Conservation (phyloP, 257 asterid genomes). For the Salvia miltiorrhiza region DNA sequence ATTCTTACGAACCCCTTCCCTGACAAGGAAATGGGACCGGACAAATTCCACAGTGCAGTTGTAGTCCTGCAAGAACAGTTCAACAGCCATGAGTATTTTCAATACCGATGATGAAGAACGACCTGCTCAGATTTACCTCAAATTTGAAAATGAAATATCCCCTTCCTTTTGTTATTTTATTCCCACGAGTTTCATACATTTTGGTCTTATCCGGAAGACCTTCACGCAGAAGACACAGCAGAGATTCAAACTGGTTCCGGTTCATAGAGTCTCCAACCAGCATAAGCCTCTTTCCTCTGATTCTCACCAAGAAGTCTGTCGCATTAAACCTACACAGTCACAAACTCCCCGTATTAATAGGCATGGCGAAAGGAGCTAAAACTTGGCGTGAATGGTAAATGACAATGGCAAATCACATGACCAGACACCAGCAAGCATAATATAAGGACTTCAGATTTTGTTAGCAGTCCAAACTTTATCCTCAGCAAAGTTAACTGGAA, state of each 20-base stretch:
- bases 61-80: constrained; percentile 61
- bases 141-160: constrained; percentile 85
- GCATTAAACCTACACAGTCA: constrained; percentile 66
- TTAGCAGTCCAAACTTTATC: too few species aligned
- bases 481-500: too few species aligned
- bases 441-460: neutral
- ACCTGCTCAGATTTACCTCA: constrained; percentile 45
- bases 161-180: constrained; percentile 89
- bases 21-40: constrained; percentile 91
- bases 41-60: constrained; percentile 78
- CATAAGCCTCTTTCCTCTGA: constrained; percentile 85
- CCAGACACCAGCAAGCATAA: neutral
- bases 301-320: constrained; percentile 79
- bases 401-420: neutral
- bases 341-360: neutral
- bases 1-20: constrained; percentile 80
- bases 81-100: neutral
- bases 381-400: neutral
- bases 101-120: neutral
- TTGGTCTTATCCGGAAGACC: constrained; percentile 71
- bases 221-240: constrained; percentile 81
- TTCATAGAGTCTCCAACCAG: constrained; percentile 99
- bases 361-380: neutral
- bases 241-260: constrained; percentile 93
- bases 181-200: constrained; percentile 85